These are phyloP conservation scores for Tylopilus vinaceipallidus DNA, from an alignment of 768 basidiomycete species.

Conservation along the genomic window DNA sequence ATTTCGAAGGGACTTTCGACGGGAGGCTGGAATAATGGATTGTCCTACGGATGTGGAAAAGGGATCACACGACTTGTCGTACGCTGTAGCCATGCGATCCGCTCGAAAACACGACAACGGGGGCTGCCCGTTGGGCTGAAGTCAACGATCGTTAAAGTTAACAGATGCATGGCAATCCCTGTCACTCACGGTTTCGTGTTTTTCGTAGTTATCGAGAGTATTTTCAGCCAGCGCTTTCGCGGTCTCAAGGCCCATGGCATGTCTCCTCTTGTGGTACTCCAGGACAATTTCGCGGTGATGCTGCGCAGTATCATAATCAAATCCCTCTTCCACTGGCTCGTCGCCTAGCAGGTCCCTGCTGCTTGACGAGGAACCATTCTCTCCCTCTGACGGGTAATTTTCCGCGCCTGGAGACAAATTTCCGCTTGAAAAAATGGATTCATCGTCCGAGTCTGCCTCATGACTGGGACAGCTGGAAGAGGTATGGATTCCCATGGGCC, in stretches of 20 bases:
- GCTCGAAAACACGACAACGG: constrained; percentile 67
- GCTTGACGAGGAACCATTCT: constrained; percentile 16
- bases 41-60: constrained; percentile 41
- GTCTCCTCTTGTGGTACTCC: constrained; percentile 65
- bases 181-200: constrained; percentile 43
- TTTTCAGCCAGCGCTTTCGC: constrained; percentile 50
- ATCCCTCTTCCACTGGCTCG: constrained; percentile 46
- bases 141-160: neutral
- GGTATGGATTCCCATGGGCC: constrained; percentile 33
- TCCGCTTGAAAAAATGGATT: constrained; percentile 44
- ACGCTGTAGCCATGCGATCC: constrained; percentile 48
- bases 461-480: no score
- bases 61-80: constrained; percentile 38
- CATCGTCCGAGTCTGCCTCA: constrained; percentile 65
- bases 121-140: constrained; percentile 45
- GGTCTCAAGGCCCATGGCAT: constrained; percentile 52
- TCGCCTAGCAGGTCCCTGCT: constrained; percentile 34
- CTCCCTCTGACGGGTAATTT: constrained; percentile 23
- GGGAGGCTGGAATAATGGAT: constrained; percentile 42
- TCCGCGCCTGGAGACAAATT: constrained; percentile 34
- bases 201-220: constrained; percentile 41
- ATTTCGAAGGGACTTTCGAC: constrained; percentile 46
- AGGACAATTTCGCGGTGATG: constrained; percentile 76
- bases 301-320: constrained; percentile 58
- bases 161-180: constrained; percentile 1